Evolutionary conservation across 208 protist genomes (phyloP).

Genomic region (Tritrichomonas musculus): DNA sequence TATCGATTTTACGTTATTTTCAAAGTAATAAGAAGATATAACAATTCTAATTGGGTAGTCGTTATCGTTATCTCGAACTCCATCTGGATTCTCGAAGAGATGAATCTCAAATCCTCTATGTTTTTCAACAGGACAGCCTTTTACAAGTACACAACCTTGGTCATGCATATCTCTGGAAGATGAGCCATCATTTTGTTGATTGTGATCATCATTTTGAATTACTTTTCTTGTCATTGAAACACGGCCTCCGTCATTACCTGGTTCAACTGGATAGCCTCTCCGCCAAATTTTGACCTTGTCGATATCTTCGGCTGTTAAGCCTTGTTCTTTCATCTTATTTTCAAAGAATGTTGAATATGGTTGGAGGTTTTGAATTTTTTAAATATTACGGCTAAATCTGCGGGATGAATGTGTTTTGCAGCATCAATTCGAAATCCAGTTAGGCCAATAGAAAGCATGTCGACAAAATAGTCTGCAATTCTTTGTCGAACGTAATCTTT

Average conservation of each 20-base stretch:
- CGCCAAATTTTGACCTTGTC: constrained; percentile 63
- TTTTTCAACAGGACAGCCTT: not conserved
- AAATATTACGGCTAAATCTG: constrained; percentile 56
- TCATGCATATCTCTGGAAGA: constrained; percentile 59
- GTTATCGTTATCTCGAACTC: not conserved
- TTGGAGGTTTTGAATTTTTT: constrained; percentile 51
- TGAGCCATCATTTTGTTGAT: constrained; percentile 55
- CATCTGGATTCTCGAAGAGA: constrained; percentile 52
- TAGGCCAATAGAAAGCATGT: constrained; percentile 50
- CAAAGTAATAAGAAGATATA: constrained; percentile 52
- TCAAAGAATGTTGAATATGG: constrained; percentile 54
- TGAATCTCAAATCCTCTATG: constrained; percentile 57
- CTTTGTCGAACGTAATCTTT: too few relatives aligned
- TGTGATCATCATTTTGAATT: constrained; percentile 62
- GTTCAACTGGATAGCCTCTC: constrained; percentile 52
- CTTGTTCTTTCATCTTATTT: constrained; percentile 37
- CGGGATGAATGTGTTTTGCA: constrained; percentile 60
- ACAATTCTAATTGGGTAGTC: constrained; percentile 47
- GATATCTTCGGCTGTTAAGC: constrained; percentile 50
- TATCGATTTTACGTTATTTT: not conserved
- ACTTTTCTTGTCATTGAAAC: constrained; percentile 37
- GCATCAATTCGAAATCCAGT: constrained; percentile 54
- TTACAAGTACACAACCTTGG: constrained; percentile 53
- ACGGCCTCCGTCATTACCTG: not conserved
- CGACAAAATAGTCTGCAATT: constrained; percentile 59